Evolutionary conservation across 176 grass and related monocot genomes (phyloP).

Genomic region (Urochloa ruziziensis): DNA sequence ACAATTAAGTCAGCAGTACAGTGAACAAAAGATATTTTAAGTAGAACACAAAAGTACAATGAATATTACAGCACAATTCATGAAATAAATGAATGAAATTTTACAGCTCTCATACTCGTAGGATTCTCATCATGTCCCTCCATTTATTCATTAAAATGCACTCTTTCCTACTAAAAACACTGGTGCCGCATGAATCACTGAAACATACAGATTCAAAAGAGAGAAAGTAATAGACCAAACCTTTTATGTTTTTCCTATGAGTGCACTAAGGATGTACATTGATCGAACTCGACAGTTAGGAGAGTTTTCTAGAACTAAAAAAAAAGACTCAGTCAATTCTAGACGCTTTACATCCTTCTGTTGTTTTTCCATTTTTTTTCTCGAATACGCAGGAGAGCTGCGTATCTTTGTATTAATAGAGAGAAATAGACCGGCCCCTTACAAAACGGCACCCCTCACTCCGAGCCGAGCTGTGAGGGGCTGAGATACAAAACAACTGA

Average conservation of each 20-base stretch:
- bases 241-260: neutral
- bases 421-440: no score
- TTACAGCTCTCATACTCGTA: neutral
- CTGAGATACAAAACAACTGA: no score
- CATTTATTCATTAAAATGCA: slow-evolving; percentile 6
- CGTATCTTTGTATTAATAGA: no score
- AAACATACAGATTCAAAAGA: slow-evolving; percentile 9
- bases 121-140: neutral
- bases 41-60: neutral
- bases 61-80: slow-evolving; percentile 9
- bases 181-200: neutral
- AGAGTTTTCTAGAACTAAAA: neutral
- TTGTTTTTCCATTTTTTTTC: no score
- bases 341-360: neutral
- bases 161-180: neutral
- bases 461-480: no score
- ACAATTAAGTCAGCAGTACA: slow-evolving; percentile 36
- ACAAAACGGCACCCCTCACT: no score
- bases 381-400: no score
- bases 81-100: neutral
- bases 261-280: neutral
- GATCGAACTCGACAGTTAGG: neutral
- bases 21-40: slow-evolving; percentile 22
- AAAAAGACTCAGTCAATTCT: neutral
- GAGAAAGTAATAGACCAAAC: neutral